Conservation (phyloP, 352 stramenopile species). For the Phytophthora sansomeana region DNA sequence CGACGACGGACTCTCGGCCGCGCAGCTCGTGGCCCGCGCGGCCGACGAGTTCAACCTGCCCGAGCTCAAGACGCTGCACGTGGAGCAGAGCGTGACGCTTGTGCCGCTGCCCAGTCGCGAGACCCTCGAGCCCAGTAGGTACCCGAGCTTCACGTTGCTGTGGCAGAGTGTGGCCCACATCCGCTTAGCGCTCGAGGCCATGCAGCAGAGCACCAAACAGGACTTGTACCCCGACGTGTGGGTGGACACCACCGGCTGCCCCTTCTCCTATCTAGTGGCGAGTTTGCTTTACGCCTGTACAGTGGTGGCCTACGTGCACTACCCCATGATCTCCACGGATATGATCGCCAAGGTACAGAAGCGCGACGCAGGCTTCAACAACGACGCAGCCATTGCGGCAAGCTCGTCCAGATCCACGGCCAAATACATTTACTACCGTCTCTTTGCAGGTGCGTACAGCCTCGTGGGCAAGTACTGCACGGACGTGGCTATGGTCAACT, state of each 20-base stretch:
- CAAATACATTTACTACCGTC: constrained; percentile 97
- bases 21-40: constrained; percentile 80
- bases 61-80: constrained; percentile 57
- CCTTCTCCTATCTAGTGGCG: constrained; percentile 97
- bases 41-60: constrained; percentile 89
- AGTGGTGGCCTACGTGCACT: constrained; percentile 98
- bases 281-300: constrained; percentile 83
- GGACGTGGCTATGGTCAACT: constrained; percentile 97
- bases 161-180: constrained; percentile 96
- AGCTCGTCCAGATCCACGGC: constrained; percentile 82
- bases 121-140: constrained; percentile 78
- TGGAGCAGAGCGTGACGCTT: constrained; percentile 72
- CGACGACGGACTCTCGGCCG: constrained; percentile 70
- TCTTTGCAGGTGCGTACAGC: constrained; percentile 95
- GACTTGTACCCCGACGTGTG: constrained; percentile 90
- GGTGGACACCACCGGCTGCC: constrained; percentile 97
- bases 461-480: constrained; percentile 85
- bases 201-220: constrained; percentile 60
- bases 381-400: constrained; percentile 82
- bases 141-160: constrained; percentile 95
- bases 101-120: constrained; percentile 75
- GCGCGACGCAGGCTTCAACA: constrained; percentile 94
- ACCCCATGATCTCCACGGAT: constrained; percentile 99
- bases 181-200: constrained; percentile 87
- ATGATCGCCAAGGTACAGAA: constrained; percentile 97